These are phyloP conservation scores for Lithospermum erythrorhizon DNA, from an alignment of 257 asterid species.

Conservation along the genomic window DNA sequence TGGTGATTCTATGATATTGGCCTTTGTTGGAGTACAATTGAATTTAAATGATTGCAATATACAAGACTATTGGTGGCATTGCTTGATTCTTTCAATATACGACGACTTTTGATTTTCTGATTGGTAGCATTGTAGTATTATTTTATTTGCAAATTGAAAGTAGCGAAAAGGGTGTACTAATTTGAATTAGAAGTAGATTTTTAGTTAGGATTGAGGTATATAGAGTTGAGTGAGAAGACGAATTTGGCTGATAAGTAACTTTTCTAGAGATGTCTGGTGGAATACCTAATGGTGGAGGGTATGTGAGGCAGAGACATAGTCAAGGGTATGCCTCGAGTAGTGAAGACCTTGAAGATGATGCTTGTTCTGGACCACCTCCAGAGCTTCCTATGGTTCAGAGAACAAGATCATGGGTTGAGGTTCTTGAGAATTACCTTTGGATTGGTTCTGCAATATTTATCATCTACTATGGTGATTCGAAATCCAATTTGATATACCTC, in stretches of 20 bases:
- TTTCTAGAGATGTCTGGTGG: constrained; percentile 45
- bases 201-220: constrained; percentile 6
- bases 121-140: constrained; percentile 12
- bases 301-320: constrained; percentile 52
- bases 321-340: constrained; percentile 54
- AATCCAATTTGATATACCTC: constrained; percentile 39
- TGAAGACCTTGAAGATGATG: constrained; percentile 62
- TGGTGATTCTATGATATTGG: constrained; percentile 7
- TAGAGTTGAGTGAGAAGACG: constrained; percentile 7
- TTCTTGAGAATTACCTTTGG: constrained; percentile 45
- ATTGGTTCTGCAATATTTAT: constrained; percentile 41
- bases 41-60: constrained; percentile 4
- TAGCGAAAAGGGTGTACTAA: constrained; percentile 1
- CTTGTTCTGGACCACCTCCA: constrained; percentile 31
- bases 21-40: constrained; percentile 6
- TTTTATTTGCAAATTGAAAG: too few relatives aligned
- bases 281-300: constrained; percentile 38
- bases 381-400: constrained; percentile 19
- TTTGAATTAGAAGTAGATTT: not conserved
- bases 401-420: constrained; percentile 33
- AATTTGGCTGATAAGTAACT: constrained; percentile 8
- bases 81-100: too few relatives aligned
- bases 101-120: not conserved
- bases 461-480: constrained; percentile 41
- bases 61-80: too few relatives aligned